These are phyloP conservation scores for Colletotrichum ledebouriae DNA, from an alignment of 2,329 filamentous ascomycete species.

Conservation along the genomic window DNA sequence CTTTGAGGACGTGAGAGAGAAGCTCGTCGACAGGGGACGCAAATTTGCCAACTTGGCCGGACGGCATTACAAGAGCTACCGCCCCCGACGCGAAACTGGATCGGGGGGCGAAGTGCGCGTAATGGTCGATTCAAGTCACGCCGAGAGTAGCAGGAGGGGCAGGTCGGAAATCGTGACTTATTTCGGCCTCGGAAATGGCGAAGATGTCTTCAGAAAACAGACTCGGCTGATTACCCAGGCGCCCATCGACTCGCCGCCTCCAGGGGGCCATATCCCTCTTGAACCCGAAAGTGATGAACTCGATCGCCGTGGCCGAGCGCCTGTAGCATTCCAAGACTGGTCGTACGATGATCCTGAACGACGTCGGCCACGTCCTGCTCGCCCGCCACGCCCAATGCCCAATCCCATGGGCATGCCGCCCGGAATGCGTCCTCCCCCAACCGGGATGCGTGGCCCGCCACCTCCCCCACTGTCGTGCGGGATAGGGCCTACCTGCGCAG, in stretches of 20 bases:
- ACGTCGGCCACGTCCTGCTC: not conserved
- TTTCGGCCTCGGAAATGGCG: not conserved
- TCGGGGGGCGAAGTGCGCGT: slow-evolving; percentile 17
- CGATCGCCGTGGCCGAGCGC: not conserved
- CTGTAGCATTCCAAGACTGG: not conserved
- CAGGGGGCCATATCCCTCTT: slow-evolving; percentile 26
- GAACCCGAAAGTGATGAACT: not conserved
- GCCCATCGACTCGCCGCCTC: slow-evolving; percentile 37
- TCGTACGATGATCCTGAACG: not conserved
- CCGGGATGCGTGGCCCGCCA: too few species aligned
- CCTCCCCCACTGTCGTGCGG: too few species aligned
- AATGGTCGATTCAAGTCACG: slow-evolving; percentile 21
- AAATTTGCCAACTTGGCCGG: slow-evolving; percentile 60
- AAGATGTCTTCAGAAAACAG: not conserved
- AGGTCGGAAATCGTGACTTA: not conserved
- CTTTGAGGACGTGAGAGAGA: slow-evolving; percentile 49
- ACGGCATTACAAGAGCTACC: slow-evolving; percentile 61
- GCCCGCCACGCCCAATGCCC: not conserved
- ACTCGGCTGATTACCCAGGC: slow-evolving; percentile 42
- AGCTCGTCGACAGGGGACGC: slow-evolving; percentile 57
- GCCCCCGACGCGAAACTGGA: slow-evolving; percentile 43
- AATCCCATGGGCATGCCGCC: not conserved
- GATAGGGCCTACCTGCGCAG: too few species aligned
- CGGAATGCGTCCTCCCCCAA: too few species aligned
- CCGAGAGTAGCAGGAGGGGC: not conserved